Evolutionary conservation across 2,329 filamentous ascomycete species (phyloP), one percentile per base, ranked within the genome.

Genomic region (Curvularia spicifera): DNA sequence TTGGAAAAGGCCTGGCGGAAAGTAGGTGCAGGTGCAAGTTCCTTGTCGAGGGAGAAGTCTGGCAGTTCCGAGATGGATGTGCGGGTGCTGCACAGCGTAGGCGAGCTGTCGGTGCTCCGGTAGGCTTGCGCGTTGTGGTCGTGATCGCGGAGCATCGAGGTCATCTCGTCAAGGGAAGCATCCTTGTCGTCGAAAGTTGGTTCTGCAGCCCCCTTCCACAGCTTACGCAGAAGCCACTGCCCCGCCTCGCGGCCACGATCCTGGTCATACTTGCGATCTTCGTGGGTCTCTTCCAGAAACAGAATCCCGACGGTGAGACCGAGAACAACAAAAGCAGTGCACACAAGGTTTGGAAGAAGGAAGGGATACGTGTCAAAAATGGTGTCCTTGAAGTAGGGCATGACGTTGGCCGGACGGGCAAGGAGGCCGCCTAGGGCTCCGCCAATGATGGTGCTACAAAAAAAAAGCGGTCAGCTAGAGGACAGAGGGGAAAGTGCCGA

Each of bases 281-380:
- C 85, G 73, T 99, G 95, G 1, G 95, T 98, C 80, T 99, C 95
- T 74, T 99, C 93, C 54, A 99, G 82, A 72, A 97, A 97, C 20
- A 97, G 79, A 53, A 96, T 81, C 18, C 93, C 93, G 52, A 95
- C 84, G 4, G 89, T 74, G 46, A 97, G 88, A 18, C 93, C 91
- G 61, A 90, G 81, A 39, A 89, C 78, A 9, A 96, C 89, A 15
- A 95, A 87, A n/a, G 82, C 81, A 31, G 92, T 89, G 77, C 93
- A 96, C 66, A 97, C 90, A n/a, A 97, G 78, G 76, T 97, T 97
- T 35, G 93, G 93, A 49, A 97, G 84, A 39, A 98, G 85, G 77
- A 97, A 99, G 0, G 95, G 95, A 75, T 89, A 98, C 39, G 80
- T 82, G 54, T 94, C 92, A 83, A 95, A 96, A 57, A 98, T 85